These are phyloP conservation scores for Leishmania braziliensis DNA, from an alignment of 208 protist species.

Conservation along the genomic window DNA sequence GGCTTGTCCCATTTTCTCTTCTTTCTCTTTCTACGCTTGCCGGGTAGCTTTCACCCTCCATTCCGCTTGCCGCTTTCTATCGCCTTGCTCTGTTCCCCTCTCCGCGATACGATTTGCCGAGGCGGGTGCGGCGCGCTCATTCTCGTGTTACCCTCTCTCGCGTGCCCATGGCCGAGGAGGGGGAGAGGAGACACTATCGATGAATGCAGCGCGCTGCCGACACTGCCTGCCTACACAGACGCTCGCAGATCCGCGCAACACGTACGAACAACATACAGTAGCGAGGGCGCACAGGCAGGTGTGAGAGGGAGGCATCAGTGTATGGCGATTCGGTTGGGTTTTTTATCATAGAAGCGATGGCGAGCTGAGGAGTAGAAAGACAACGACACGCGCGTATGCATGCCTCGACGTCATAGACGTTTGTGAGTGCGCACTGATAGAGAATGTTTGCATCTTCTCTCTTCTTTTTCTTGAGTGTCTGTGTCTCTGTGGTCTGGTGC, in stretches of 20 bases:
- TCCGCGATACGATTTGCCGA: neutral
- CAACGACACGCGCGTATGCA: neutral
- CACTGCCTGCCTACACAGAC: neutral
- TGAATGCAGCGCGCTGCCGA: neutral
- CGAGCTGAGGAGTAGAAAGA: neutral
- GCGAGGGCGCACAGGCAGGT: neutral
- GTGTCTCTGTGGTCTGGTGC: neutral
- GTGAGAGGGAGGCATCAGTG: neutral
- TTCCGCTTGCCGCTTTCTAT: neutral
- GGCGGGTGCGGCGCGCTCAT: neutral
- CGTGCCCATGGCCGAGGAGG: neutral
- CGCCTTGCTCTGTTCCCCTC: neutral
- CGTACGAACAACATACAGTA: neutral
- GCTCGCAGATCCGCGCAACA: neutral
- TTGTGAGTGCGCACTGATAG: neutral
- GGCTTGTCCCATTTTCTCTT: neutral
- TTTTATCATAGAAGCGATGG: neutral
- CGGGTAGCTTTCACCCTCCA: constrained; percentile 1
- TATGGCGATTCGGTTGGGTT: neutral
- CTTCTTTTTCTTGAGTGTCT: neutral
- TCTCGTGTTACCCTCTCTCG: neutral
- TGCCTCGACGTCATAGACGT: neutral
- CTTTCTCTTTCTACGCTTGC: constrained; percentile 8
- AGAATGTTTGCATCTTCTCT: neutral
- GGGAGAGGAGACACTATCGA: too few species aligned